Evolutionary conservation across 495 filamentous ascomycete species (phyloP), one percentile per base, ranked within the genome.

Genomic region (Penicillium waksmanii): DNA sequence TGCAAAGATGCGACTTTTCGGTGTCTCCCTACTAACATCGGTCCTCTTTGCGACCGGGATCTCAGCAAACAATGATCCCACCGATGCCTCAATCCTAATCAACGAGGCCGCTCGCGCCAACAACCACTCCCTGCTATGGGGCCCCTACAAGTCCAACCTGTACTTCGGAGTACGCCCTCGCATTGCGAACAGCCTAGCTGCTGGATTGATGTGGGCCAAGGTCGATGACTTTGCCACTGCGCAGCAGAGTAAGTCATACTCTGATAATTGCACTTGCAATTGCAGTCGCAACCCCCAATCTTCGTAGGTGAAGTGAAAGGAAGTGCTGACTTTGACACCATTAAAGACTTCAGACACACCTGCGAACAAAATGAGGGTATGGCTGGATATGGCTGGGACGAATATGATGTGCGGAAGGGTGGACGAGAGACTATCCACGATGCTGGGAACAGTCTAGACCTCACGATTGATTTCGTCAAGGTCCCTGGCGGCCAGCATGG

Each of bases 361-460:
- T 98, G 95, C 74, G 95, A 98, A 69, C 95, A 98, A 72, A 82
- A 93, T 70, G 92, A 96, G 69, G 89, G 88, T 57, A 97, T 98
- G 89, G 87, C 86, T 43, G 93, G 95, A 36, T 98, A 98, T 70
- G 95, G 94, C 58, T 98, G 95, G 95, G 94, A 98, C 62, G 80
- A 95, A 66, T 98, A 96, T 75, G 95, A 98, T 72, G 86, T 91
- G 19, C 82, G 95, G 50, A 87, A 81, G 44, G 95, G 95, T 63
- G 95, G 95, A 49, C 79, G 87, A 21, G 90, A 98, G 78, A 90
- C 89, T 18, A 93, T 98, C 55, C 89, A 92, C 66, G 95, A 98
- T 67, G 86, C 84, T 17, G 88, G 85, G 33, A 98, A 98, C 73
- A 83, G 80, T 55, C 80, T 98, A 55, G 93, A 98, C 75, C 81